Evolutionary conservation across 805 yeast genomes (phyloP).

Genomic region (Ogataea allantospora): DNA sequence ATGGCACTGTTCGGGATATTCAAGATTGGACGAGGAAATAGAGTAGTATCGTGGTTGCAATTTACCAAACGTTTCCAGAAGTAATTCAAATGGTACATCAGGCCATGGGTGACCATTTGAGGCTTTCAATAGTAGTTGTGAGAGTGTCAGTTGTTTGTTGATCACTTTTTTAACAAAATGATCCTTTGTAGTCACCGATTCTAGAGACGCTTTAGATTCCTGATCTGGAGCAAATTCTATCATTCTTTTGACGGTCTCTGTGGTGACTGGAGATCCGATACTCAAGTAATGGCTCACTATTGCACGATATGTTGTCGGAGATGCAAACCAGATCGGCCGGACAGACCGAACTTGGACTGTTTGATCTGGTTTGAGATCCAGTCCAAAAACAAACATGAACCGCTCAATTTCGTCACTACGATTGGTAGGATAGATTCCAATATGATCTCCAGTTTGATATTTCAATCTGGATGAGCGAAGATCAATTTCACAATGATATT

Average conservation of each 20-base stretch:
- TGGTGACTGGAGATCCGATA: constrained; percentile 81
- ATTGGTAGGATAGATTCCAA: constrained; percentile 89
- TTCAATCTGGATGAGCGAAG: constrained; percentile 63
- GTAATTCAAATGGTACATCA: constrained; percentile 73
- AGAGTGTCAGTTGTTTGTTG: constrained; percentile 55
- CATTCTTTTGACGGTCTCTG: constrained; percentile 69
- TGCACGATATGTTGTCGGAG: constrained; percentile 76
- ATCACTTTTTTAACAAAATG: constrained; percentile 44
- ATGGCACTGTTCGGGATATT: constrained; percentile 60
- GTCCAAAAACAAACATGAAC: constrained; percentile 60
- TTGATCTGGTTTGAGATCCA: constrained; percentile 44
- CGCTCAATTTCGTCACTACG: constrained; percentile 59
- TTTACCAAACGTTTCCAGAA: constrained; percentile 73
- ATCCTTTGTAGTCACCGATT: constrained; percentile 44
- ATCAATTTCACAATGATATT: constrained; percentile 83
- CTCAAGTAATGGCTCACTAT: constrained; percentile 77
- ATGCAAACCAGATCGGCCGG: constrained; percentile 55
- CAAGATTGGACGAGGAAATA: constrained; percentile 74
- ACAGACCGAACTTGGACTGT: constrained; percentile 61
- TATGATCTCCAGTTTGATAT: constrained; percentile 90
- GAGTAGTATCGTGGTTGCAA: constrained; percentile 91
- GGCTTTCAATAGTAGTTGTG: constrained; percentile 60
- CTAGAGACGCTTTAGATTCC: constrained; percentile 45
- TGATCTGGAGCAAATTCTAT: constrained; percentile 73
- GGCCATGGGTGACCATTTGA: constrained; percentile 64